A percentile compares a stretch with the other conserved stretches of the same genome.
phyloP scores from a whole-genome alignment of 768 basidiomycete species.

The Naganishia friedmannii region DNA sequence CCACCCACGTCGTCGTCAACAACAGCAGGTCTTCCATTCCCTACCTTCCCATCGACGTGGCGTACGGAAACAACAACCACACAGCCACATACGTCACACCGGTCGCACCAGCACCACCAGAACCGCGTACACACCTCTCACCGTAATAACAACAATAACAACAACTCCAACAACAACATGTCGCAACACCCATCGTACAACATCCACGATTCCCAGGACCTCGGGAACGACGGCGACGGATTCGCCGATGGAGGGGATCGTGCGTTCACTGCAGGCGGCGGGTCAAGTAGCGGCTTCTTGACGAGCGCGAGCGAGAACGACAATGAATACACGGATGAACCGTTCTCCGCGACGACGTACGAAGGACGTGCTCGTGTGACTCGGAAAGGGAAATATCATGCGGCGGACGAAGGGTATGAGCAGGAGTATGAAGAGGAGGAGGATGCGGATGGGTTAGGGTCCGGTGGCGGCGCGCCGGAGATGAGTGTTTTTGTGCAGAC shows the following conservation, averaged over 20 bases:
- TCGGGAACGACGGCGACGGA: slow-evolving; percentile 10
- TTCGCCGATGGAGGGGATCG: not conserved
- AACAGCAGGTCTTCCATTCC: no score
- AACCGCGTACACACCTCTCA: not conserved
- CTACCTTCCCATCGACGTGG: not conserved
- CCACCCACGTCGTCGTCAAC: no score
- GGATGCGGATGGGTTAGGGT: not conserved
- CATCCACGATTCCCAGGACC: not conserved
- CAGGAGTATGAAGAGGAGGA: not conserved
- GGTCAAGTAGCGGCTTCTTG: slow-evolving; percentile 11
- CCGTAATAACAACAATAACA: not conserved
- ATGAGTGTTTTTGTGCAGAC: not conserved
- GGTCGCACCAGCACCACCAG: not conserved
- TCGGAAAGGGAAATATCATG: not conserved
- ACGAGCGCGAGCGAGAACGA: not conserved
- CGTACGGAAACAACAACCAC: not conserved
- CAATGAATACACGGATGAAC: slow-evolving; percentile 7
- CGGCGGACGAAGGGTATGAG: slow-evolving; percentile 1
- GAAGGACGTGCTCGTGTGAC: no score
- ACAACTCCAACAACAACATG: not conserved
- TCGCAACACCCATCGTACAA: not conserved
- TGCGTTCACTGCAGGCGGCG: not conserved
- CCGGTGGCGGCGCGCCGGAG: not conserved
- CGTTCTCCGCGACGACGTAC: no score
- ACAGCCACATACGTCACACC: not conserved